Percentiles rank a stretch among this genome's conserved stretches.
These are phyloP conservation scores for Nemania sp. DNA, from an alignment of 2,329 filamentous ascomycete genomes.

Conservation along the genomic window DNA sequence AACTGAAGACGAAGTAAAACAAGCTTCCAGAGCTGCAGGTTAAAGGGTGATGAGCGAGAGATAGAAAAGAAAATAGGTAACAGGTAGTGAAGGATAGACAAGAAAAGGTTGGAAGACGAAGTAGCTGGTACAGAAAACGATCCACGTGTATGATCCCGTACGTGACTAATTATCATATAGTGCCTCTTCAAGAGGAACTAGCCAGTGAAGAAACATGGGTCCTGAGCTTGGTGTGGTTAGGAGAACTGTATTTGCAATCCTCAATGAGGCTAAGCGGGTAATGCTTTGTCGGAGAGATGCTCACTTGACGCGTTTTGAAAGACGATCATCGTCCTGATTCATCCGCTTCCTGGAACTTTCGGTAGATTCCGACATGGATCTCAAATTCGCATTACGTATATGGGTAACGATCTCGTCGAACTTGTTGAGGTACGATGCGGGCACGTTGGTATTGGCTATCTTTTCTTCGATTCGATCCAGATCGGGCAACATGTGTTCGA, in stretches of 20 bases:
- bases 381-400: slow-evolving; percentile 29
- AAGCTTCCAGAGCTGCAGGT: slow-evolving; percentile 13
- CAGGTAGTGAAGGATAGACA: slow-evolving; percentile 18
- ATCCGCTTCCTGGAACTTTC: slow-evolving; percentile 30
- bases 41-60: background rate
- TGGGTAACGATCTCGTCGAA: slow-evolving; percentile 37
- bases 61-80: slow-evolving; percentile 5
- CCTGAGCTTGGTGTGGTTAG: background rate
- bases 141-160: slow-evolving; percentile 7
- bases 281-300: background rate
- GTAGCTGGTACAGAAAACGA: slow-evolving; percentile 19
- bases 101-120: slow-evolving; percentile 26
- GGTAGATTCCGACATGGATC: slow-evolving; percentile 8
- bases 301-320: slow-evolving; percentile 34
- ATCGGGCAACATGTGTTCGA: slow-evolving; percentile 32
- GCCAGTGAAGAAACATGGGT: background rate
- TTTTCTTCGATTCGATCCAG: slow-evolving; percentile 41
- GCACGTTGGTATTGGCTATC: slow-evolving; percentile 33
- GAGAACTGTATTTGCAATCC: background rate
- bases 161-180: background rate
- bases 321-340: slow-evolving; percentile 27
- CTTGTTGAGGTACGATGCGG: slow-evolving; percentile 36
- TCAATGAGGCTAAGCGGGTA: background rate
- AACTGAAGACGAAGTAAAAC: background rate
- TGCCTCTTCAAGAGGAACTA: slow-evolving; percentile 2